Conservation (phyloP, 257 asterid species). For the Prunella vulgaris region DNA sequence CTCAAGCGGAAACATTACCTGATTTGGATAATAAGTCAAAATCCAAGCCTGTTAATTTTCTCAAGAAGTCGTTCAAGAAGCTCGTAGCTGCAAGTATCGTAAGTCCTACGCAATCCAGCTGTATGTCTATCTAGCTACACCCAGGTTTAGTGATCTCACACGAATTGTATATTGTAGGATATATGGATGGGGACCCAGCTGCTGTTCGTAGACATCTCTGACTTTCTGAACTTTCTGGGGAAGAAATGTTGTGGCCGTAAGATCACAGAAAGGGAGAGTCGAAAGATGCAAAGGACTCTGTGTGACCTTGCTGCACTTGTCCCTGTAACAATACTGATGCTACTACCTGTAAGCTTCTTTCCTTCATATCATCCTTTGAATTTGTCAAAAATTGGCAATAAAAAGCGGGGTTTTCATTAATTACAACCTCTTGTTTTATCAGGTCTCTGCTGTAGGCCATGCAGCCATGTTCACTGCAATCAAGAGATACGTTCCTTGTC, state of each 20-base stretch:
- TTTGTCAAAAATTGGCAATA: not conserved
- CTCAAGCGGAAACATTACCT: constrained; percentile 19
- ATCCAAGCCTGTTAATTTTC: constrained; percentile 32
- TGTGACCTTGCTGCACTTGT: constrained; percentile 58
- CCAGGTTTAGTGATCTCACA: not conserved
- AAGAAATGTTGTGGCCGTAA: constrained; percentile 46
- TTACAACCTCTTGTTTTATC: not conserved
- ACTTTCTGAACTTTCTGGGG: constrained; percentile 31
- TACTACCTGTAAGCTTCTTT: constrained; percentile 60
- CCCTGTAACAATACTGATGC: constrained; percentile 71
- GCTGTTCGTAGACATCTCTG: constrained; percentile 50
- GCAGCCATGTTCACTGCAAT: constrained; percentile 85
- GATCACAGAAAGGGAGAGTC: constrained; percentile 55
- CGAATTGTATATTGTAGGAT: constrained; percentile 36
- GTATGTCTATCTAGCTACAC: not conserved
- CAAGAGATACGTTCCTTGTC: constrained; percentile 57
- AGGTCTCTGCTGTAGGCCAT: constrained; percentile 86
- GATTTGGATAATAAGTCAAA: constrained; percentile 21
- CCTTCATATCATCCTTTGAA: not conserved
- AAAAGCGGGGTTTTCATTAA: not conserved
- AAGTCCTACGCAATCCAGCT: constrained; percentile 29
- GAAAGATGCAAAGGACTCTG: constrained; percentile 52
- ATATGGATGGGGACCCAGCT: constrained; percentile 75
- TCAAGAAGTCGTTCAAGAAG: constrained; percentile 43
- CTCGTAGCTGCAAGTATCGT: constrained; percentile 51